Conservation (phyloP, 225 moss, liverwort and hornwort genomes). For the Sphagnum tenellum region DNA sequence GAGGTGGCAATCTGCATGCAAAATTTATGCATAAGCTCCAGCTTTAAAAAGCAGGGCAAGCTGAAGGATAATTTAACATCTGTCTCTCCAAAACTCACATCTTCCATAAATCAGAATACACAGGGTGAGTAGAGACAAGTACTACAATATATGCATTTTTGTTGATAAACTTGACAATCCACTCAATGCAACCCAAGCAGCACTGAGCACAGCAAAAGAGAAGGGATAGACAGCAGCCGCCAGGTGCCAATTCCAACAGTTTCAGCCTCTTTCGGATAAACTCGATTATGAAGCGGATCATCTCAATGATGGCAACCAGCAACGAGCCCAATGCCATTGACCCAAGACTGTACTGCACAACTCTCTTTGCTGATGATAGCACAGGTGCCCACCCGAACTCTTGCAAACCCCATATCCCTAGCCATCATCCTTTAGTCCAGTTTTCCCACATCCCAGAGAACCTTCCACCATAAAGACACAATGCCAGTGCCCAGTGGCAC, state of each 20-base stretch:
- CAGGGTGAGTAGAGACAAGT: background rate
- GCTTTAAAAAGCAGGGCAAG: too few species aligned
- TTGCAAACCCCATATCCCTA: conserved; percentile 17
- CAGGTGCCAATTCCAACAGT: conserved; percentile 51
- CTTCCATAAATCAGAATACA: background rate
- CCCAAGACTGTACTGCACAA: conserved; percentile 75
- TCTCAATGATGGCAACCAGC: conserved; percentile 72
- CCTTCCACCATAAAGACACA: too few species aligned
- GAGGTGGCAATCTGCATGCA: conserved; percentile 64
- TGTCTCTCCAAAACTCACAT: too few species aligned
- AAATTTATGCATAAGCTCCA: too few species aligned
- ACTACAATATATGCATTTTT: conserved; percentile 82
- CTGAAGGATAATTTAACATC: too few species aligned
- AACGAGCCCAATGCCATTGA: conserved; percentile 89
- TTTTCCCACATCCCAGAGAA: too few species aligned
- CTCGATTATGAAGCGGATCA: conserved; percentile 77
- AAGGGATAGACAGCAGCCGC: conserved; percentile 58
- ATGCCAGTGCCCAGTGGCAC: background rate
- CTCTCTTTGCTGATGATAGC: conserved; percentile 59
- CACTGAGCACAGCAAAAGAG: conserved; percentile 88
- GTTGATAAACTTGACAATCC: conserved; percentile 87
- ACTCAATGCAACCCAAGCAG: conserved; percentile 88
- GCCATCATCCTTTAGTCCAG: too few species aligned
- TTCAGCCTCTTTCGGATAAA: conserved; percentile 66
- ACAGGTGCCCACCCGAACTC: conserved; percentile 58